Conservation (phyloP, 768 basidiomycete genomes). For the Dentipellis sp. region DNA sequence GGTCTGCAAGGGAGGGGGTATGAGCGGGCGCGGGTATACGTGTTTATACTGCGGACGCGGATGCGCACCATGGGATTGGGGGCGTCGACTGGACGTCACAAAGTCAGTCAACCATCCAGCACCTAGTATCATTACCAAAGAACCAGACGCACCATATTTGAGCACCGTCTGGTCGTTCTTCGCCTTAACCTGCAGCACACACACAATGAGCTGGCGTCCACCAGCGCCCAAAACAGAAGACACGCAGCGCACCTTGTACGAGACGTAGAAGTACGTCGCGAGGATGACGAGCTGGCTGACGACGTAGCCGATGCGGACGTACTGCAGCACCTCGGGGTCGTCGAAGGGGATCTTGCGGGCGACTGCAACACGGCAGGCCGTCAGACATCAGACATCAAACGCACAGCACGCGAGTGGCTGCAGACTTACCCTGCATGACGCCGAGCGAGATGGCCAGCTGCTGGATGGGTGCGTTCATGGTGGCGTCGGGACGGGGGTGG, state of each 20-base stretch:
- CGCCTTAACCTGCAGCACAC: conserved; percentile 60
- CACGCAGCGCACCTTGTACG: conserved; percentile 48
- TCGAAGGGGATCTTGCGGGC: conserved; percentile 89
- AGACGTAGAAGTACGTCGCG: conserved; percentile 72
- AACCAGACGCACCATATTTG: conserved; percentile 69
- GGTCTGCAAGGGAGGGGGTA: conserved; percentile 27
- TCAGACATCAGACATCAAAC: background rate
- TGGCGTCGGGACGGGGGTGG: background rate
- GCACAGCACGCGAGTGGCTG: background rate
- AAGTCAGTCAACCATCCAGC: conserved; percentile 6
- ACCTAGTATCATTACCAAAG: background rate
- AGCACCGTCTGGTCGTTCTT: conserved; percentile 95
- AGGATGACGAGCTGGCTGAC: conserved; percentile 63
- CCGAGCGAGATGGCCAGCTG: conserved; percentile 87
- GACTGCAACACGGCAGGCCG: conserved; percentile 41
- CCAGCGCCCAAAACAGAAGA: background rate
- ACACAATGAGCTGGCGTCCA: background rate
- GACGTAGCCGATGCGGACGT: conserved; percentile 81
- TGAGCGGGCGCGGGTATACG: background rate
- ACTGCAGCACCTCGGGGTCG: conserved; percentile 71
- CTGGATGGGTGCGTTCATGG: conserved; percentile 13
- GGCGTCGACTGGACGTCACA: conserved; percentile 51
- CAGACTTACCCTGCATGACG: conserved; percentile 73
- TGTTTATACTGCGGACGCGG: too few species aligned
- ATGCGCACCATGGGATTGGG: conserved; percentile 61